Evolutionary conservation across 176 grass and related monocot genomes (phyloP).

Genomic region (Lolium perenne): DNA sequence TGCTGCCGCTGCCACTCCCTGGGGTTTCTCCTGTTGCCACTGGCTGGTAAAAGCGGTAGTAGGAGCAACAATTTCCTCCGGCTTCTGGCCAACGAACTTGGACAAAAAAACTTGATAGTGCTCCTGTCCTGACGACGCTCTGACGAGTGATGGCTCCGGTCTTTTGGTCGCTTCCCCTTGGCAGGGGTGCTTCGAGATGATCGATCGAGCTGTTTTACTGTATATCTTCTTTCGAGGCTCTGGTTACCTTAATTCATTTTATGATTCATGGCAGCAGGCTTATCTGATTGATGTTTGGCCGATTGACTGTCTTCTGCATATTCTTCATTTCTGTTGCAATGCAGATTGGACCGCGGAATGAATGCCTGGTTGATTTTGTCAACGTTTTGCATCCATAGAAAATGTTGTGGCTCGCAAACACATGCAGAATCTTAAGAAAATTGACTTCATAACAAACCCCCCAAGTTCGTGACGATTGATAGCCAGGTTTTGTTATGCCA

Average conservation of each 20-base stretch:
- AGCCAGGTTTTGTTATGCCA: too few species aligned
- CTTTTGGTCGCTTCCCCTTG: conserved; percentile 36
- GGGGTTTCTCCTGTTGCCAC: conserved; percentile 27
- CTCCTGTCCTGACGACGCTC: conserved; percentile 9
- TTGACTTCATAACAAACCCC: too few species aligned
- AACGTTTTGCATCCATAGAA: too few species aligned
- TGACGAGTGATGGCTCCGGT: not conserved
- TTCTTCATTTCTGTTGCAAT: not conserved
- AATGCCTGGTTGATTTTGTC: not conserved
- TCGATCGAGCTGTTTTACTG: not conserved
- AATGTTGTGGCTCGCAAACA: too few species aligned
- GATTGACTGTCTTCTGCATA: not conserved
- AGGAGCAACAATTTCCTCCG: conserved; percentile 36
- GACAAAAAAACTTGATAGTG: conserved; percentile 19
- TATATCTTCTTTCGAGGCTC: not conserved
- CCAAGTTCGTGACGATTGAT: too few species aligned
- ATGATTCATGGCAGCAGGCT: not conserved
- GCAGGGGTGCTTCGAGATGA: not conserved
- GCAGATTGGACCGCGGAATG: not conserved
- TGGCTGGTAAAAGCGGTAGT: not conserved
- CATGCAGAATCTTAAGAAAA: too few species aligned
- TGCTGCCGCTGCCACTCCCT: not conserved
- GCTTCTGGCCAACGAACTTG: conserved; percentile 27
- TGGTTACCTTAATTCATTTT: not conserved
- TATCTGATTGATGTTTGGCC: not conserved